Conservation (phyloP, 345 rosid genomes). For the Hibiscus tridactylites region DNA sequence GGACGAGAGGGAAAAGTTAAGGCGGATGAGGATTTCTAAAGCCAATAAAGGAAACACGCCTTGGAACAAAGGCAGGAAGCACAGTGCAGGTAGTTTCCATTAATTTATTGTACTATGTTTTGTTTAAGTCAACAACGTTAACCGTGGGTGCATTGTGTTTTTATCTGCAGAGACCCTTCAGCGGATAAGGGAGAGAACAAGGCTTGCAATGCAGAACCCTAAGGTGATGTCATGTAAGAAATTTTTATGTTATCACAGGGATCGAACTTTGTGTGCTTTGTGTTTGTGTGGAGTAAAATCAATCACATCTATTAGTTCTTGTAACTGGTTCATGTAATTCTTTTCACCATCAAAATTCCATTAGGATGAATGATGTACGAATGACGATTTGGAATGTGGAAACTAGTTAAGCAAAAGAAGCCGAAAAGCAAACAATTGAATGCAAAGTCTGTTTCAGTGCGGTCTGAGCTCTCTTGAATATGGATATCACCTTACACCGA, state of each 20-base stretch:
- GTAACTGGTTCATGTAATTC: not conserved
- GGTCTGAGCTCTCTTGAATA: not conserved
- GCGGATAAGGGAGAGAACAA: conserved; percentile 78
- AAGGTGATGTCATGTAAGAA: conserved; percentile 99
- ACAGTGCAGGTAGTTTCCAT: conserved; percentile 59
- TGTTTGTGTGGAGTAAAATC: not conserved
- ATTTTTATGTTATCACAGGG: conserved; percentile 14
- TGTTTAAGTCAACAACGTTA: not conserved
- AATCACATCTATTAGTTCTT: not conserved
- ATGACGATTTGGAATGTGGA: not conserved
- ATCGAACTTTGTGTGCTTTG: conserved; percentile 6
- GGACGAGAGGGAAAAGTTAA: conserved; percentile 60
- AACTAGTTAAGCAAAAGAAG: not conserved
- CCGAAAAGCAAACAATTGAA: not conserved
- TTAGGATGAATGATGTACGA: not conserved
- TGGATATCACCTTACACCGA: not conserved
- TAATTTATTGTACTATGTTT: not conserved
- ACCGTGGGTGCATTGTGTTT: not conserved
- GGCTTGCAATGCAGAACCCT: conserved; percentile 95
- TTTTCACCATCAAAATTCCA: not conserved
- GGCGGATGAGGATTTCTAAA: conserved; percentile 80
- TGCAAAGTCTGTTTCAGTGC: not conserved
- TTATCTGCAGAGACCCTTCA: conserved; percentile 65
- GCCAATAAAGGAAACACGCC: conserved; percentile 89
- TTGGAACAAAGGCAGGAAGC: conserved; percentile 98